Evolutionary conservation across 257 asterid species (phyloP).

Genomic region (Thymus quinquecostatus): DNA sequence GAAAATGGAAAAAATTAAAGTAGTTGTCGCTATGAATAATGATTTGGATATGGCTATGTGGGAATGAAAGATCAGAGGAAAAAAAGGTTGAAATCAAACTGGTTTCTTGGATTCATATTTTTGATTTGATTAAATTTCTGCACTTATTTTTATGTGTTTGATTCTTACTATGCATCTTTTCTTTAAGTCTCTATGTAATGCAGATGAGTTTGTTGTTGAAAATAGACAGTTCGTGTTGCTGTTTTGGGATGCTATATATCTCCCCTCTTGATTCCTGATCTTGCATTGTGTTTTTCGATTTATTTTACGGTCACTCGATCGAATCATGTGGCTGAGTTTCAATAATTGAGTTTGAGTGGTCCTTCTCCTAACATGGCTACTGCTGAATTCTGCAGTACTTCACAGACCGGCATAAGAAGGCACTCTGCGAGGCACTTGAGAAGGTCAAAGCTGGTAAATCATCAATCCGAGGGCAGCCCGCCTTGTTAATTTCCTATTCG

Average conservation of each 20-base stretch:
- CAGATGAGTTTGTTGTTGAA: background rate
- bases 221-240: background rate
- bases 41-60: slow-evolving; percentile 2
- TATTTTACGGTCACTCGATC: background rate
- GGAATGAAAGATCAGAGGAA: too few relatives aligned
- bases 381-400: slow-evolving; percentile 58
- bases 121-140: too few relatives aligned
- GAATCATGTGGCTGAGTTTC: background rate
- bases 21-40: slow-evolving; percentile 18
- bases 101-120: background rate
- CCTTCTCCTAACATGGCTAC: slow-evolving; percentile 6
- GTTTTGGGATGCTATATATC: background rate
- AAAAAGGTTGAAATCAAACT: too few relatives aligned
- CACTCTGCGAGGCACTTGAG: slow-evolving; percentile 90
- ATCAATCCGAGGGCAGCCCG: background rate
- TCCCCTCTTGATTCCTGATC: background rate
- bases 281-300: slow-evolving; percentile 16
- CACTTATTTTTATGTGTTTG: background rate
- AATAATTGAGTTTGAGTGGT: slow-evolving; percentile 6
- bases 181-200: too few relatives aligned
- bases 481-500: background rate
- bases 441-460: slow-evolving; percentile 85
- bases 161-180: background rate
- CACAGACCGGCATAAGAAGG: slow-evolving; percentile 77
- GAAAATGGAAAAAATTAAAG: background rate